Evolutionary conservation across 345 rosid genomes (phyloP), one percentile per base, ranked within the genome.

Genomic region (Ceriops tagal): DNA sequence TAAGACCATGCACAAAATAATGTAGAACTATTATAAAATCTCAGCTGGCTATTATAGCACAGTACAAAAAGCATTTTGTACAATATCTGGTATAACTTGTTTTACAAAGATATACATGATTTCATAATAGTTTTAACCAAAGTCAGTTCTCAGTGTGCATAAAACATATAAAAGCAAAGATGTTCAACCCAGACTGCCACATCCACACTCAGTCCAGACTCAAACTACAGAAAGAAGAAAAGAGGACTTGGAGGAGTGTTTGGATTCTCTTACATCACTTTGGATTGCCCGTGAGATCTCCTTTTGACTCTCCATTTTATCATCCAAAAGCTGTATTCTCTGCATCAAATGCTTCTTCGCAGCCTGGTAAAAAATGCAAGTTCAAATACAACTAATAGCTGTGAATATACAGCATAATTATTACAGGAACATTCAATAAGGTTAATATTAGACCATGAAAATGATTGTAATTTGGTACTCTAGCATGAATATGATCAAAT

Each of bases 291-390:
- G 85, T 8, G 96, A 90, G 71, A 90, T 78, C 77, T 85, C 93
- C 77, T 85, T 85, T 71, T 92, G 96, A 70, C 67, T 74, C 35
- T 89, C 96, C 88, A 90, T 80, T 88, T 87, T 95, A 74, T 89
- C 88, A 58, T 83, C 92, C 77, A 92, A 83, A 70, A 73, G 83
- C 73, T 83, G 87, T 67, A 95, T 87, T 70, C 93, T 74, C 71
- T 95, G 93, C 3, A 89, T 83, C 73, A 95, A 79, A 83, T 95
- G 96, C 78, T 71, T 83, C 83, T 90, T 95, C 57, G 93, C 96
- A 56, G 85, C 83, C 99, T 95, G 81, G 68, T 47, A 24, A 24
- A 52, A 3, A 47, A 13, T 6, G 79, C 68, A 69, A 43, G 73
- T 76, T 0, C 43, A 63, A 52, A 70, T 16, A 61, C 34, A 62